Base-by-base conservation (phyloP, 2,329 filamentous ascomycete species). In the Aspergillus caelatus region DNA sequence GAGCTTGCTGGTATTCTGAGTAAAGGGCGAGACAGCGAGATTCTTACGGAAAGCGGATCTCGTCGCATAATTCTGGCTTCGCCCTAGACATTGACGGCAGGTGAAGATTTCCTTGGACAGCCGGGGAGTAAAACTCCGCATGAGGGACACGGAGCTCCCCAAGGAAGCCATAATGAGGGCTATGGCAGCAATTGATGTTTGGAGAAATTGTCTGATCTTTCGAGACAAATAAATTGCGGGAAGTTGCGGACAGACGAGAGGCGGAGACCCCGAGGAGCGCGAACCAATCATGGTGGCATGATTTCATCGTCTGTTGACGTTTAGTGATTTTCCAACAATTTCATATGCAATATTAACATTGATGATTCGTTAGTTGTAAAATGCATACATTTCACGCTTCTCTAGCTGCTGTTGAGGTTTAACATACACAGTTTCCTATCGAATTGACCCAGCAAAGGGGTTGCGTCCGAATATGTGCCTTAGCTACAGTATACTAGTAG, bases 81-180 rank as follows among this genome's bases (percentile, higher is more conserved):
- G 75, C 16, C 60, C 58, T 26, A 80, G 70, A 60, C 77, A 80
- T 75, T 79, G 78, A n/a, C 74, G 76, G 64, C 79, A 80, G 55
- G 76, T 76, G 67, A 80, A 80, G 60, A 81, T 69, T 34, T 77
- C 74, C 54, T 73, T 76, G 6, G 78, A 74, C 8, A 81, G 54
- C 43, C 77, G 75, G 54, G 75, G 76, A 54, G 75, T 73, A 52
- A 77, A 55, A 43, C 74, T 70, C 70, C 75, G 71, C 65, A 78
- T 74, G 57, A 75, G 62, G 28, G 75, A 71, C 57, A 71, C 61
- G 58, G 77, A 69, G 45, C 70, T 67, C 56, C 73, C 71, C 53
- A 78, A 58, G 36, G 74, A 72, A 62, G 76, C 76, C 77, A 79
- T 79, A 55, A 61, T 68, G 64, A 64, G 45, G 56, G 60, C 21